Conservation (phyloP, 768 basidiomycete genomes). For the Exidia glandulosa region DNA sequence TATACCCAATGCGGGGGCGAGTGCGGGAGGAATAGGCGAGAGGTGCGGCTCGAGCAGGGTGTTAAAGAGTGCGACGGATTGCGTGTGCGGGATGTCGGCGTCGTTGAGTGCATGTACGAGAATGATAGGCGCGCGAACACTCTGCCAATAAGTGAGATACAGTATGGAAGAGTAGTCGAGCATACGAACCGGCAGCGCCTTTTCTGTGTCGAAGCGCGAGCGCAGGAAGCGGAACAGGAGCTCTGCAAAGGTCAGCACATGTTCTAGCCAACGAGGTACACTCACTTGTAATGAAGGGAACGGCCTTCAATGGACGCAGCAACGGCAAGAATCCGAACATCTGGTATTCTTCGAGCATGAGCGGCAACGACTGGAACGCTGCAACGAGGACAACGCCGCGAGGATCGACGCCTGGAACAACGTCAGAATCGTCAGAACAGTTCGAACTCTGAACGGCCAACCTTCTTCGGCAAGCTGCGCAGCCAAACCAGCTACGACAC, state of each 20-base stretch:
- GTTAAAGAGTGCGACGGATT: slow-evolving; percentile 59
- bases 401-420: slow-evolving; percentile 15
- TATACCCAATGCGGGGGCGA: slow-evolving; percentile 12
- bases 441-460: slow-evolving; percentile 1
- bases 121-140: slow-evolving; percentile 55
- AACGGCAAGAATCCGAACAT: slow-evolving; percentile 59
- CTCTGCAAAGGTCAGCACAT: slow-evolving; percentile 23
- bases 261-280: slow-evolving; percentile 4
- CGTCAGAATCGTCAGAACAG: background rate
- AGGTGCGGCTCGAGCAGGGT: slow-evolving; percentile 53
- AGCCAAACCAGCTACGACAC: slow-evolving; percentile 41
- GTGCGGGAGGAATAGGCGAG: slow-evolving; percentile 34
- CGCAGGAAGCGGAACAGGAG: slow-evolving; percentile 41
- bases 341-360: slow-evolving; percentile 56
- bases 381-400: slow-evolving; percentile 40
- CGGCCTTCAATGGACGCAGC: slow-evolving; percentile 51
- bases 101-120: slow-evolving; percentile 71
- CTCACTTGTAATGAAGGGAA: slow-evolving; percentile 57
- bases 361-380: slow-evolving; percentile 48
- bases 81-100: slow-evolving; percentile 57
- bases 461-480: slow-evolving; percentile 30
- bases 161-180: background rate
- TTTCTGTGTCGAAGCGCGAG: slow-evolving; percentile 54
- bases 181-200: slow-evolving; percentile 43
- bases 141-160: slow-evolving; percentile 25